These are phyloP conservation scores for Vitis hybrid DNA, from an alignment of 177 flowering plant genomes.

Conservation along the genomic window DNA sequence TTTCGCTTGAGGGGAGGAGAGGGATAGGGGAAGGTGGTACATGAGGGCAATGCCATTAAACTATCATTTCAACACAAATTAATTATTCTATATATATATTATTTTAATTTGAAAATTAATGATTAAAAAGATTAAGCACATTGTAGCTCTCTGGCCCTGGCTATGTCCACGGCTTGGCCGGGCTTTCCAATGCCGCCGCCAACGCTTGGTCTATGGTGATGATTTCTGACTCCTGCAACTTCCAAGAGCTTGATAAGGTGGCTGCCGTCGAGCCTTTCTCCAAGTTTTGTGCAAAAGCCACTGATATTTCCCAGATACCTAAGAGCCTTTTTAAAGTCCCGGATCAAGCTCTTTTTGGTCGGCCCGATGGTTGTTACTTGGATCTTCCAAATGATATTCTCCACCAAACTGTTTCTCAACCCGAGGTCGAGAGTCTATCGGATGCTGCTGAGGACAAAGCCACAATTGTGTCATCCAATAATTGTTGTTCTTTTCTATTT, in stretches of 20 bases:
- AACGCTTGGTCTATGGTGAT: slow-evolving; percentile 87
- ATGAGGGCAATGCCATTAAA: too few species aligned
- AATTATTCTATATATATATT: too few species aligned
- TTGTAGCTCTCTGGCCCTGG: slow-evolving; percentile 79
- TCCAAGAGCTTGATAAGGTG: slow-evolving; percentile 94
- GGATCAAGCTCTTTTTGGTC: slow-evolving; percentile 41
- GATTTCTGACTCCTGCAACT: slow-evolving; percentile 97
- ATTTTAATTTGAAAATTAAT: too few species aligned
- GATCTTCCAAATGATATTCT: slow-evolving; percentile 88
- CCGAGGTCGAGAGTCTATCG: slow-evolving; percentile 56
- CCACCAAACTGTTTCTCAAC: slow-evolving; percentile 64
- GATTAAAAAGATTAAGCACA: too few species aligned
- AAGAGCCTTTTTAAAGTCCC: slow-evolving; percentile 50
- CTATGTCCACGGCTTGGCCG: slow-evolving; percentile 96
- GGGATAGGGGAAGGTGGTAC: too few species aligned
- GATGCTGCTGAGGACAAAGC: slow-evolving; percentile 24
- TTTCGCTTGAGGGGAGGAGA: too few species aligned
- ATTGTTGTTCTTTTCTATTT: too few species aligned
- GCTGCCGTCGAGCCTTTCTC: slow-evolving; percentile 75
- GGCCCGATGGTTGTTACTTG: slow-evolving; percentile 88
- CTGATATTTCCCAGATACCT: slow-evolving; percentile 18
- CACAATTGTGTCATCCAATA: not conserved
- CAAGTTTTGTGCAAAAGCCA: slow-evolving; percentile 61
- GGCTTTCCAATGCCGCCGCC: slow-evolving; percentile 68
- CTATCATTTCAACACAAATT: too few species aligned